A percentile compares a stretch with the other conserved stretches of the same genome.
Conservation (phyloP, 2,329 filamentous ascomycete genomes). For the Diplodia intermedia region DNA sequence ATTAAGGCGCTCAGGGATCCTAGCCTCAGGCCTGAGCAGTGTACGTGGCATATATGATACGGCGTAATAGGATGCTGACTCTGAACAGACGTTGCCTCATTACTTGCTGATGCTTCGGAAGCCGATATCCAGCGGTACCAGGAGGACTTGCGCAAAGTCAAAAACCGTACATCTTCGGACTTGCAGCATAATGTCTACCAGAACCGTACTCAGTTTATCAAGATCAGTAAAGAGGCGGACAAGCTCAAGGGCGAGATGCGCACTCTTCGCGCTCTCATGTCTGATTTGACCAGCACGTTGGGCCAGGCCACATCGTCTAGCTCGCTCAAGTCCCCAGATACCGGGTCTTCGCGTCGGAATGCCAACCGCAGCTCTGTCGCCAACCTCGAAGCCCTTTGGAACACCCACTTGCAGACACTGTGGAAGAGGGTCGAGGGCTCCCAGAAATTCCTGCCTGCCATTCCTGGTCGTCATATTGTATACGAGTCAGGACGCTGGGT, state of each 20-base stretch:
- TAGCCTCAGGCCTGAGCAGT: conserved; percentile 79
- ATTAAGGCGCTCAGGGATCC: conserved; percentile 80
- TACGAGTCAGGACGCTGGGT: conserved; percentile 94
- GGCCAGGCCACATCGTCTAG: conserved; percentile 55
- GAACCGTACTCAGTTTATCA: conserved; percentile 97
- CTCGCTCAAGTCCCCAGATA: conserved; percentile 42
- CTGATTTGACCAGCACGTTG: conserved; percentile 72
- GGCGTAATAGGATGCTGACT: neutral
- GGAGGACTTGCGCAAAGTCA: conserved; percentile 74
- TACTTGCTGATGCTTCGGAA: conserved; percentile 85
- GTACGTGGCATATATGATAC: conserved; percentile 54
- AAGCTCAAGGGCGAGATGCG: conserved; percentile 97
- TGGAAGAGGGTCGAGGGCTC: conserved; percentile 99
- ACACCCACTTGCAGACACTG: conserved; percentile 73
- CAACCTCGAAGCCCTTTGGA: conserved; percentile 73
- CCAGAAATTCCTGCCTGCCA: conserved; percentile 92
- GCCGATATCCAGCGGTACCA: conserved; percentile 86
- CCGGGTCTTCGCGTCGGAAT: conserved; percentile 56
- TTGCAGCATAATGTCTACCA: conserved; percentile 96
- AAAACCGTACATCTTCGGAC: conserved; percentile 78
- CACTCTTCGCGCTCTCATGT: conserved; percentile 86
- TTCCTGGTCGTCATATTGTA: conserved; percentile 89
- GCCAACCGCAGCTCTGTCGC: conserved; percentile 91
- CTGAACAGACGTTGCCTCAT: conserved; percentile 65
- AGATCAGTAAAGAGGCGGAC: conserved; percentile 98